phyloP scores from a whole-genome alignment of 1,284 basidiomycete species.

The Pseudozyma flocculosa region DNA sequence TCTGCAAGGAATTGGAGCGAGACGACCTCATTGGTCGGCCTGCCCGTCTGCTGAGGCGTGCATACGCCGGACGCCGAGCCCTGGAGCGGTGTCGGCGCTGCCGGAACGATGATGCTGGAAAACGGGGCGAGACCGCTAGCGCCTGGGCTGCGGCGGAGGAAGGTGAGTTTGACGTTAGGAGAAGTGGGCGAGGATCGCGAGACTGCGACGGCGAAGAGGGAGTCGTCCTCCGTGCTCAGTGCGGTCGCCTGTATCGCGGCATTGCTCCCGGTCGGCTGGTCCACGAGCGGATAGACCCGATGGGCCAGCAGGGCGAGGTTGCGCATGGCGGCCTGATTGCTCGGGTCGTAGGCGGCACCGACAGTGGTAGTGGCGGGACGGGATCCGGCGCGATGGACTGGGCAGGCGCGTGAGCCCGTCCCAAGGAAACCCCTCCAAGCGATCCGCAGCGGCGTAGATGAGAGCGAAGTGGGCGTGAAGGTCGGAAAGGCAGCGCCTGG shows the following conservation, averaged over 20 bases:
- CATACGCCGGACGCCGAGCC: slow-evolving; percentile 16
- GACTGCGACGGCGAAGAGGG: slow-evolving; percentile 27
- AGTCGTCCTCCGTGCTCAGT: slow-evolving; percentile 21
- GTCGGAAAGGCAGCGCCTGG: no score
- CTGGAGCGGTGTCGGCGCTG: slow-evolving; percentile 8
- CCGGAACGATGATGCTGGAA: slow-evolving; percentile 21
- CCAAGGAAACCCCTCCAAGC: no score
- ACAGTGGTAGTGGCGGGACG: no score
- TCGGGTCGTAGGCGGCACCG: no score
- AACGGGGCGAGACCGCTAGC: slow-evolving; percentile 5
- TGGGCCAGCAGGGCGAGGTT: slow-evolving; percentile 28
- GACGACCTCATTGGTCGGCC: slow-evolving; percentile 18
- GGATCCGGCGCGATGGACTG: no score
- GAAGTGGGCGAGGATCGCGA: slow-evolving; percentile 16
- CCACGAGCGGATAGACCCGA: slow-evolving; percentile 14
- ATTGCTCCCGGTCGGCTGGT: background rate
- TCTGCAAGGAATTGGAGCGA: slow-evolving; percentile 47
- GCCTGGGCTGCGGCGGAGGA: slow-evolving; percentile 4
- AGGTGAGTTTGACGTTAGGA: slow-evolving; percentile 18
- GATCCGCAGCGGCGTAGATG: no score
- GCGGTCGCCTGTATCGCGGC: slow-evolving; percentile 26
- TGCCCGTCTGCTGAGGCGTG: slow-evolving; percentile 5
- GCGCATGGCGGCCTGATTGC: no score
- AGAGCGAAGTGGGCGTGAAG: no score
- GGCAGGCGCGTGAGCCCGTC: no score